Conservation (phyloP, 805 yeast species). For the Dipodascus geniculatus region DNA sequence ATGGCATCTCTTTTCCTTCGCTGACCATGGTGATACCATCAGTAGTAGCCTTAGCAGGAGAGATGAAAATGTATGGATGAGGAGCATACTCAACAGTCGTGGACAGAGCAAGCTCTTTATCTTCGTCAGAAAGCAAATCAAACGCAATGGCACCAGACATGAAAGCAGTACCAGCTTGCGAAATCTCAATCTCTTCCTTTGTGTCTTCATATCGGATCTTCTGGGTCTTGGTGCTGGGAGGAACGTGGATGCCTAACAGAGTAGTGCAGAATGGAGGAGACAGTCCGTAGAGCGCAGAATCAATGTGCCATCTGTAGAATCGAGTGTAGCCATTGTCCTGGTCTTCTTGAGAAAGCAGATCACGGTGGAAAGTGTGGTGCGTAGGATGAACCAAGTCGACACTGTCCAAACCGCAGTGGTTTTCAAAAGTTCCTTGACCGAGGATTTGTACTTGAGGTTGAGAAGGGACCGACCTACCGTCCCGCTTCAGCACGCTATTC, state of each 20-base stretch:
- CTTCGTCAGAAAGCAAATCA: conserved; percentile 51
- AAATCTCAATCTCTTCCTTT: conserved; percentile 50
- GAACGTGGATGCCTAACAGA: conserved; percentile 70
- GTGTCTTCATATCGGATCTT: conserved; percentile 56
- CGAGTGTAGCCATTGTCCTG: conserved; percentile 55
- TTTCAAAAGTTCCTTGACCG: conserved; percentile 58
- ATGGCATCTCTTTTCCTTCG: conserved; percentile 58
- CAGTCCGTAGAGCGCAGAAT: conserved; percentile 75
- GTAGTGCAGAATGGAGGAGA: conserved; percentile 85
- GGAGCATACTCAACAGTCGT: conserved; percentile 87
- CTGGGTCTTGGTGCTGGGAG: conserved; percentile 44
- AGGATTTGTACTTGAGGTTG: conserved; percentile 88
- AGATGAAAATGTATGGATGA: conserved; percentile 79
- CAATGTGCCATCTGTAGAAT: conserved; percentile 91
- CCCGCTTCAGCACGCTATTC: conserved; percentile 62
- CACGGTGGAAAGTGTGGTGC: conserved; percentile 69
- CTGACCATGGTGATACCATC: conserved; percentile 81
- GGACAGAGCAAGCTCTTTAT: conserved; percentile 58
- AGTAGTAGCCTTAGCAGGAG: conserved; percentile 68
- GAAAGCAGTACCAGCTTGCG: conserved; percentile 85
- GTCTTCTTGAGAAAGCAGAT: conserved; percentile 50
- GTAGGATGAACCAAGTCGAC: conserved; percentile 70
- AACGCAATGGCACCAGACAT: conserved; percentile 78
- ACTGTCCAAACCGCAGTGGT: conserved; percentile 46
- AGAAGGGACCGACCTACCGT: conserved; percentile 65